phyloP scores from a whole-genome alignment of 176 grass and related monocot species.

The Rhipidocladum racemiflorum region DNA sequence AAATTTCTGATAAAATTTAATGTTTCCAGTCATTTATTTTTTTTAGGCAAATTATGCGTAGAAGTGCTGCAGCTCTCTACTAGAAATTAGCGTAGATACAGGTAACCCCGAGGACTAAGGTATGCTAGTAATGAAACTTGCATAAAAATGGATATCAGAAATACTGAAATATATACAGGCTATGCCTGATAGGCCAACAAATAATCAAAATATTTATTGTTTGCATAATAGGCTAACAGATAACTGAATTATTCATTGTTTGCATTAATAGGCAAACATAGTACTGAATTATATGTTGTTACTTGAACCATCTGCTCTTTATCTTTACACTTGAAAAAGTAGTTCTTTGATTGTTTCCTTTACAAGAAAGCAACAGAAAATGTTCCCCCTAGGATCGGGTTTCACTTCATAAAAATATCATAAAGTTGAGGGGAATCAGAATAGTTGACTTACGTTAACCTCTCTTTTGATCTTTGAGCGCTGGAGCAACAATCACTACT shows the following conservation, averaged over 20 bases:
- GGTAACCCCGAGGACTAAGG: neutral
- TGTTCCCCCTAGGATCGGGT: neutral
- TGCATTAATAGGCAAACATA: neutral
- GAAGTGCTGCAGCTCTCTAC: neutral
- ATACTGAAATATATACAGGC: neutral
- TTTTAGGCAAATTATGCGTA: neutral
- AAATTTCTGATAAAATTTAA: neutral
- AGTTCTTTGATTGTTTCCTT: neutral
- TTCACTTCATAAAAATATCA: neutral
- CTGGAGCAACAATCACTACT: neutral
- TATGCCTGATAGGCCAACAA: neutral
- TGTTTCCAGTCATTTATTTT: neutral
- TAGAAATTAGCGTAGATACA: neutral
- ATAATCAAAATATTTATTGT: neutral
- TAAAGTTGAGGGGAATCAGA: neutral
- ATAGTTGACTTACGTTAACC: constrained; percentile 22
- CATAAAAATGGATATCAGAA: neutral
- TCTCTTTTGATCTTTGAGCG: neutral
- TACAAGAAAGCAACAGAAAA: neutral
- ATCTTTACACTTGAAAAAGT: constrained; percentile 1
- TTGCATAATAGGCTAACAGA: too few relatives aligned
- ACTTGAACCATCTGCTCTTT: neutral
- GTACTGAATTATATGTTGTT: neutral
- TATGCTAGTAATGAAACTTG: neutral
- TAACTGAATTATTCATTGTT: too few relatives aligned